Base-by-base conservation (phyloP, 139 green algal species). In the Chlamydomonas schloesseri region DNA sequence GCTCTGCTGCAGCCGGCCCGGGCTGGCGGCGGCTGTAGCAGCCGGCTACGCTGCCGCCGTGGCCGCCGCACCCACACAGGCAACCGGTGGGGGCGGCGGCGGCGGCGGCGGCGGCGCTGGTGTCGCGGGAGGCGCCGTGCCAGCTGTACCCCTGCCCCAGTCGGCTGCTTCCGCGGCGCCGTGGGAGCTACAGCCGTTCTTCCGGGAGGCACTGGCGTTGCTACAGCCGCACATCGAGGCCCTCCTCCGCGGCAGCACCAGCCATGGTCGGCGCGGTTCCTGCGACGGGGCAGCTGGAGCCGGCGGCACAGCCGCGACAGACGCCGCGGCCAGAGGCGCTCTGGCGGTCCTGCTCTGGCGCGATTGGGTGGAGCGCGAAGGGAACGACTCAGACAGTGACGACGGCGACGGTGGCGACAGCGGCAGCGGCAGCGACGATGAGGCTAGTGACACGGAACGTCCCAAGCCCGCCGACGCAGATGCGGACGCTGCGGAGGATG, bases 1-100 rank as follows among this genome's bases (percentile, higher is more conserved):
- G 4, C 31, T 85, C 3, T 77, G 79, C 46, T 69, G 79, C 67
- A 76, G 79, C 67, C 79, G 79, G 21, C 79, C 79, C 67, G 79
- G 79, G 10, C 65, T 85, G 47, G 67, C 65, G n/a, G 79, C 70
- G 13, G 67, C 79, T 2, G 67, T 85, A 8, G 79, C 79, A n/a
- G 65, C 26, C 0, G 79, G 79, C 9, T 28, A 73, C 26, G 47
- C 46, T 11, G 79, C 67, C 18, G 53, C 67, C 34, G 67, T 50
- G 46, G 67, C 65, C 67, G n/a, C 47, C 31, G 79, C 14, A n/a
- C 5, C 23, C 23, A 4, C 21, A 23, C 37, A 77, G 17, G 53
- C 53, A 18, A 18, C 28, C 53, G 3, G 73, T 53, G 36, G 62
- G 24, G 14, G 31, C 18, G 74, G 47, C 36, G 29, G 37, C 53